Base-by-base conservation (phyloP, 2,329 filamentous ascomycete species). In the Diaporthe sp. region DNA sequence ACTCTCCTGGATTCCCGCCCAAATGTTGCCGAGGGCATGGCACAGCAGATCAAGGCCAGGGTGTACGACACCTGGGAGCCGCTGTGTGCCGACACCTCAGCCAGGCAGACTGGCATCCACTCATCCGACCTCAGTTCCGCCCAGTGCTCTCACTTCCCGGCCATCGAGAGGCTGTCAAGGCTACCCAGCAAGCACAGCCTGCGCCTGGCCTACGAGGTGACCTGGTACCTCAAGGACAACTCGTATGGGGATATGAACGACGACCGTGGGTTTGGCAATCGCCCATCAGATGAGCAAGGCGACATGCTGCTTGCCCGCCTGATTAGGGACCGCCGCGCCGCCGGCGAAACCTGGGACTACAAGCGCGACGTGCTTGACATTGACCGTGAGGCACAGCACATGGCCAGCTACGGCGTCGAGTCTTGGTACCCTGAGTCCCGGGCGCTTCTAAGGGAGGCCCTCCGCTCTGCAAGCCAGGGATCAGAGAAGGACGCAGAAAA, bases 11-110 rank as follows among this genome's bases (percentile, higher is more conserved):
- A 42, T 9, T 53, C 65, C 8, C 65, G 65, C 34, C 65, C 65
- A 7, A 53, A 53, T 53, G 46, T 10, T 28, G 65, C 65, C 65
- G 46, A 39, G 31, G 65, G 34, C 22, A 53, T 68, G 46, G 65
- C 65, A 22, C 65, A 53, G n/a, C 65, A 68, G 65, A 53, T 68
- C 34, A 68, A 53, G 44, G 10, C 65, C 65, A 68, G 31, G 46
- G 53, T 68, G 39, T 53, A 68, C 46, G 46, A 68, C 12, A 68
- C 31, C 65, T 68, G 65, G 65, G 46, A 53, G 46, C 65, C 46
- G 15, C 65, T 68, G 19, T 68, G 22, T 34, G 46, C 49, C 46
- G 65, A 68, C 7, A 53, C 65, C 13, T 28, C 65, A 3, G 65
- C 34, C 22, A 68, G 15, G n/a, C 46, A 68, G 65, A 53, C 31